A percentile compares a stretch with the other conserved stretches of the same genome.
These are phyloP conservation scores for Taxillus chinensis DNA, from an alignment of 164 flowering plant species.

Conservation along the genomic window DNA sequence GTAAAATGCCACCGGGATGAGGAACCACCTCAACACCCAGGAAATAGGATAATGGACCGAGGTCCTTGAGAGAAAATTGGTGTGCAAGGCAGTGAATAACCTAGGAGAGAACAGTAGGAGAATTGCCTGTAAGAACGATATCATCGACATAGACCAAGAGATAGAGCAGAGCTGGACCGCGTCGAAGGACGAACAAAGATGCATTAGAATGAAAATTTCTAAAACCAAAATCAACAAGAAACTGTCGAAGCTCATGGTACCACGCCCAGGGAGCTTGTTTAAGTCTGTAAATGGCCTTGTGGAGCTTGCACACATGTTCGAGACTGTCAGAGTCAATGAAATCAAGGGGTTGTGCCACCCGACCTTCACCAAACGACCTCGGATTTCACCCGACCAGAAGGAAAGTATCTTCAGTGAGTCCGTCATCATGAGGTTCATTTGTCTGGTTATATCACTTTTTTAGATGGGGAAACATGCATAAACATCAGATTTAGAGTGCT, in stretches of 20 bases:
- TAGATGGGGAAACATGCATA: too few relatives aligned
- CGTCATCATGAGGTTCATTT: too few relatives aligned
- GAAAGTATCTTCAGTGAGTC: too few relatives aligned
- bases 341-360: too few relatives aligned
- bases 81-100: background rate
- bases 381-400: too few relatives aligned
- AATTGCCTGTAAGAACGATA: background rate
- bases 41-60: background rate
- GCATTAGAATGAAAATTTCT: background rate
- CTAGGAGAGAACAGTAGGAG: background rate
- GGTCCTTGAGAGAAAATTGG: background rate
- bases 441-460: too few relatives aligned
- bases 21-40: background rate
- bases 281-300: background rate
- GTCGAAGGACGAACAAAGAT: background rate
- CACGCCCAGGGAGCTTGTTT: background rate
- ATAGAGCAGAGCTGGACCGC: background rate
- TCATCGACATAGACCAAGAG: conserved; percentile 1
- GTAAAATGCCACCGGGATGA: too few relatives aligned
- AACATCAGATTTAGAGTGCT: too few relatives aligned
- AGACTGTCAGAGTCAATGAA: too few relatives aligned
- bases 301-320: background rate
- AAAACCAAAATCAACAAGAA: background rate
- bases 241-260: background rate
- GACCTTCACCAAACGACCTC: too few relatives aligned